Conservation (phyloP, 2,329 filamentous ascomycete species). For the Exutisphaerella laricina region DNA sequence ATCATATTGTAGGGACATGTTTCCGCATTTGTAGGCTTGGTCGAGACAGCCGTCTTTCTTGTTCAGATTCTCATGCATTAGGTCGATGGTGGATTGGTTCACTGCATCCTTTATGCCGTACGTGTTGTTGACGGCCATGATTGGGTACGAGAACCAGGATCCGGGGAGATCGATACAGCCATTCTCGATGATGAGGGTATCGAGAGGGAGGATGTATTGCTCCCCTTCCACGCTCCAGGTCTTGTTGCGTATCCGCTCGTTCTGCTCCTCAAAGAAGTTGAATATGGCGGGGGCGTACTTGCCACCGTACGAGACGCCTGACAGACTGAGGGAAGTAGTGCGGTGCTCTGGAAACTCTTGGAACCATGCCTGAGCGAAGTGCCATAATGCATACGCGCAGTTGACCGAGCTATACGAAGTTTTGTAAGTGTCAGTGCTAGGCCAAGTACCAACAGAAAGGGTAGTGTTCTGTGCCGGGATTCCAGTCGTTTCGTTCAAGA, state of each 20-base stretch:
- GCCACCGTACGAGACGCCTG: slow-evolving; percentile 36
- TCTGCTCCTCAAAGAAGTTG: slow-evolving; percentile 52
- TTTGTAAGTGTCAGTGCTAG: slow-evolving; percentile 39
- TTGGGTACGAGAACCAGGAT: slow-evolving; percentile 44
- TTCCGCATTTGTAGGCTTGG: slow-evolving; percentile 34
- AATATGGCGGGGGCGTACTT: slow-evolving; percentile 62
- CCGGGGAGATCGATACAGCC: slow-evolving; percentile 32
- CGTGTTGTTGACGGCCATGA: slow-evolving; percentile 53
- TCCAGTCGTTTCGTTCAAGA: slow-evolving; percentile 15
- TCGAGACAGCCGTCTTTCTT: slow-evolving; percentile 45
- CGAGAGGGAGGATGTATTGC: slow-evolving; percentile 40
- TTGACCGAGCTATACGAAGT: slow-evolving; percentile 49
- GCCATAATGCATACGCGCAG: slow-evolving; percentile 52
- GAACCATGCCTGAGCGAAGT: slow-evolving; percentile 59
- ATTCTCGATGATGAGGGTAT: slow-evolving; percentile 13
- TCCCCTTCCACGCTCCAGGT: slow-evolving; percentile 44
- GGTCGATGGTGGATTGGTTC: slow-evolving; percentile 48
- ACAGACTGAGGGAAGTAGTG: slow-evolving; percentile 3
- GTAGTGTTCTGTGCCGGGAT: slow-evolving; percentile 48
- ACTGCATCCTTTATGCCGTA: slow-evolving; percentile 47
- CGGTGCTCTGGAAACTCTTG: slow-evolving; percentile 56
- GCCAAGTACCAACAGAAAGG: slow-evolving; percentile 41
- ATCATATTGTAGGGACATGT: slow-evolving; percentile 36
- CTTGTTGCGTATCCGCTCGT: slow-evolving; percentile 46
- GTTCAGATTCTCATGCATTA: slow-evolving; percentile 50